Conservation (phyloP, 2,329 filamentous ascomycete species). For the Amylocarpus encephaloides region DNA sequence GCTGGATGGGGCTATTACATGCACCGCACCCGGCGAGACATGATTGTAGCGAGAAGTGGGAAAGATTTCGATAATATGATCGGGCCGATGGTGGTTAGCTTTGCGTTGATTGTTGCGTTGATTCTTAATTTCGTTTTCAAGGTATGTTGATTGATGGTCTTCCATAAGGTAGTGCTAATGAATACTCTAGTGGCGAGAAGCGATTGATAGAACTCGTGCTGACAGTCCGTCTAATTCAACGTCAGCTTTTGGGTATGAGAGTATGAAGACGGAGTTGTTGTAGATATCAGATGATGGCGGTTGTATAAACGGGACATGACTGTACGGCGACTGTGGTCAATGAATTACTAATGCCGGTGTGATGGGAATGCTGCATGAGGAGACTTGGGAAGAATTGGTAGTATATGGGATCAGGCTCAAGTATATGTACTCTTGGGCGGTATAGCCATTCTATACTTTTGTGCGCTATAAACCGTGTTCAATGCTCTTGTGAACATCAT, state of each 20-base stretch:
- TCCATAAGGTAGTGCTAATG: constrained; percentile 1
- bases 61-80: constrained; percentile 88
- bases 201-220: constrained; percentile 14
- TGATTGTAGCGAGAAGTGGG: constrained; percentile 81
- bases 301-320: not conserved
- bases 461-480: too few relatives aligned
- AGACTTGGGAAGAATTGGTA: too few relatives aligned
- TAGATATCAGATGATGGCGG: not conserved
- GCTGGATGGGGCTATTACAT: constrained; percentile 83
- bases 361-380: not conserved
- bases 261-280: constrained; percentile 15
- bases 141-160: constrained; percentile 39
- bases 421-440: too few relatives aligned
- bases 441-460: too few relatives aligned
- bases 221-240: constrained; percentile 10
- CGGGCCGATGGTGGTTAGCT: constrained; percentile 77
- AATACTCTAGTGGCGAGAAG: constrained; percentile 21
- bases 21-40: constrained; percentile 64
- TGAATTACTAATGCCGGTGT: not conserved
- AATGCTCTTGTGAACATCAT: too few relatives aligned
- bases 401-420: too few relatives aligned
- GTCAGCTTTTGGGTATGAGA: not conserved
- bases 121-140: constrained; percentile 86
- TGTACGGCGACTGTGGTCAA: too few relatives aligned
- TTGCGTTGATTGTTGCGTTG: constrained; percentile 71